Evolutionary conservation across 225 moss, liverwort and hornwort species (phyloP), one percentile per base, ranked within the genome.

Genomic region (Marchantia paleacea): DNA sequence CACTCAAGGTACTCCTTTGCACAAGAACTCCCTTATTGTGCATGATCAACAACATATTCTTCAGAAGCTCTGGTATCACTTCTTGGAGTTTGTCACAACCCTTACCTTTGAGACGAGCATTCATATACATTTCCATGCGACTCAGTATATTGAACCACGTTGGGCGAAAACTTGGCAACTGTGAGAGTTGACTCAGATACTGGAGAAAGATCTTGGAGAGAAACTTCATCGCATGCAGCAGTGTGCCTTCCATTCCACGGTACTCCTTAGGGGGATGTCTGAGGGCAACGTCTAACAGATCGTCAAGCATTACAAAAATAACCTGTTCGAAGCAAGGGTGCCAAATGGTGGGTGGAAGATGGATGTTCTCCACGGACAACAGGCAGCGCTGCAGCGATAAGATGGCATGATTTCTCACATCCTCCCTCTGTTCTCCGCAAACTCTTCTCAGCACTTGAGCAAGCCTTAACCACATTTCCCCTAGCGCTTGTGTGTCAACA

Each of bases 401-500:
- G 72, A 99, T 91, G 52, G 95, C 94, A 84, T 99, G 90, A 72
- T 99, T 99, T 29, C 99, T 91, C 72, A 99, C 95, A 88, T 95
- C 99, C 86, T 99, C 95, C 89, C 99, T 91, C 78, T 91, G 95
- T 72, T 99, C 99, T 70, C 90, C 87, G 81, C 95, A 99, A 47
- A 95, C 90, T 81, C 91, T 92, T 82, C 92, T 93, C 75, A 99
- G 80, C 24, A 91, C 94, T 82, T 94, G 92, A 13, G 99, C 99
- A 83, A 99, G 86, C 78, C 99, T 84, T 72, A 99, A 91, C 99
- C 95, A 99, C 99, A 95, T 95, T 75, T 95, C 99, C 78, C 95
- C 95, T 78, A 95, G 83, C 76, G 95, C 95, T 83, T 94, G 95
- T 50, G 87, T 89, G 74, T 90, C 90, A 65, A 92, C 85, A 47